Evolutionary conservation across 768 basidiomycete species (phyloP), one percentile per base, ranked within the genome.

Genomic region (Saitozyma sp.): DNA sequence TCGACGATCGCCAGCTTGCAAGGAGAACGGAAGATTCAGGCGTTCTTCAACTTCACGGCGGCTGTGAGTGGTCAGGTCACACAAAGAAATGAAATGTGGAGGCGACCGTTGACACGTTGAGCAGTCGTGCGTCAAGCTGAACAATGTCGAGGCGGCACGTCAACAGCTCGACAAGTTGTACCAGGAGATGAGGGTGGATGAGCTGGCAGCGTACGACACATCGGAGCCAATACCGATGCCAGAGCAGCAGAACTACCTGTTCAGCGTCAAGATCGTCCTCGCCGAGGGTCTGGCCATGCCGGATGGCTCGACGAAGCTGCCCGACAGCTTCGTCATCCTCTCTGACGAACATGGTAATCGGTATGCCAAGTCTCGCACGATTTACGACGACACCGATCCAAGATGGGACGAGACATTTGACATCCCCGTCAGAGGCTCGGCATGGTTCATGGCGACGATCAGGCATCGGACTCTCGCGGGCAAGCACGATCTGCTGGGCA

Each of bases 321-420:
- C 93, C 62, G 93, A 95, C 79, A 91, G 91, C 0, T 98, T 95
- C 68, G 88, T 96, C 58, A 97, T 93, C 10, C 84, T 99, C 40
- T 95, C 92, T 68, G 93, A 99, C 71, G 91, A 94, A 75, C 86
- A 86, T 19, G 94, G 95, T 0, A 87, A 88, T 69, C 86, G 93
- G 9, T 79, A 94, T 52, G 93, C 91, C 20, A 97, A 96, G 83
- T 98, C 95, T 9, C 85, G 96, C 53, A 97, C 94, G 38, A 91
- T 98, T 53, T 95, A 97, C 73, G 95, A 97, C 80, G 86, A 87
- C 1, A 79, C 89, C 45, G 86, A 85, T 71, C 95, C 95, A n/a
- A 85, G 93, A 81, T 98, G 96, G 96, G 93, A 97, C 64, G 94
- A 99, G 78, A 92, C 92, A 0, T 92, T 96, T 69, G 96, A 99